A percentile compares a stretch with the other conserved stretches of the same genome.
Conservation (phyloP, 1,139 yeast genomes). For the Debaryomyces nepalensis region DNA sequence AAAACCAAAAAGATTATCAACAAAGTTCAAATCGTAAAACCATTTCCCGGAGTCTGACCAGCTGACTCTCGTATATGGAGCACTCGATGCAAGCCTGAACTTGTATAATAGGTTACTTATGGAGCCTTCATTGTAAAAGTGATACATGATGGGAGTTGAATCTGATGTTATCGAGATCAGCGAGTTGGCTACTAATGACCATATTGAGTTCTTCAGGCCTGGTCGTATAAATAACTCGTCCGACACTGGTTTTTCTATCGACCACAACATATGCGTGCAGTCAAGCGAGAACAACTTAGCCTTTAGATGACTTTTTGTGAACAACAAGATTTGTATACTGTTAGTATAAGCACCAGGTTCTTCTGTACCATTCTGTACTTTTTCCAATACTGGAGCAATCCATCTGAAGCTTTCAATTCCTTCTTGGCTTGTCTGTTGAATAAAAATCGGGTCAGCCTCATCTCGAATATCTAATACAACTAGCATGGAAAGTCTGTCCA, state of each 20-base stretch:
- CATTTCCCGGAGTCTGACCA: slow-evolving; percentile 47
- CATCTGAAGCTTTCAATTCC: slow-evolving; percentile 41
- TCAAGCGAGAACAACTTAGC: slow-evolving; percentile 45
- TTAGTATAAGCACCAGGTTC: slow-evolving; percentile 36
- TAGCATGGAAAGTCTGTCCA: slow-evolving; percentile 27
- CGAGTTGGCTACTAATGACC: slow-evolving; percentile 35
- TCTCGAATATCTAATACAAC: slow-evolving; percentile 30
- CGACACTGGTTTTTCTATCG: slow-evolving; percentile 36
- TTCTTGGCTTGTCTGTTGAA: slow-evolving; percentile 32
- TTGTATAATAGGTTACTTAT: slow-evolving; percentile 31
- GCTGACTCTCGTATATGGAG: slow-evolving; percentile 18
- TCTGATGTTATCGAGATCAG: slow-evolving; percentile 5
- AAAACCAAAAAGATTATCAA: slow-evolving; percentile 35
- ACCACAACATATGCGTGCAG: slow-evolving; percentile 38
- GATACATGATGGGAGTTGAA: slow-evolving; percentile 32
- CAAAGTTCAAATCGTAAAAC: slow-evolving; percentile 34
- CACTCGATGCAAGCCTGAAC: slow-evolving; percentile 26
- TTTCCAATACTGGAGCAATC: slow-evolving; percentile 33
- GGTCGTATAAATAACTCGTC: slow-evolving; percentile 25
- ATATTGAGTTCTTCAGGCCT: slow-evolving; percentile 23
- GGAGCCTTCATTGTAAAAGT: slow-evolving; percentile 43
- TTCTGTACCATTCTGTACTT: slow-evolving; percentile 14
- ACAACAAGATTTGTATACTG: slow-evolving; percentile 40
- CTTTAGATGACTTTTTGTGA: slow-evolving; percentile 31
- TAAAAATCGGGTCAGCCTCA: slow-evolving; percentile 32